Conservation (phyloP, 495 filamentous ascomycete species). For the Massariosphaeria phaeospora region DNA sequence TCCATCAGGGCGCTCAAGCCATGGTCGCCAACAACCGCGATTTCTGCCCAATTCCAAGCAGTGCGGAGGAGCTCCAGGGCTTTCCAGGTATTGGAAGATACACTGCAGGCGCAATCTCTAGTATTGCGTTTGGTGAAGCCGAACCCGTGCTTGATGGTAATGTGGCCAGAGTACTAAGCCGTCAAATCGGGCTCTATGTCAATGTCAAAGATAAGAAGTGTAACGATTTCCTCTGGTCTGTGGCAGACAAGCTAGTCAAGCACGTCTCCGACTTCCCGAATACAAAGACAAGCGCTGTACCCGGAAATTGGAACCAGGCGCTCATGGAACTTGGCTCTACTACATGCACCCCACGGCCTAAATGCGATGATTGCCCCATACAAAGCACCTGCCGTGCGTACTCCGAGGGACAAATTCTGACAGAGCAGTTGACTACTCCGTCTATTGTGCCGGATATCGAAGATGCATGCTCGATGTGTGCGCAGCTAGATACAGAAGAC, state of each 20-base stretch:
- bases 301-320: slow-evolving; percentile 27
- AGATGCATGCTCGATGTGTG: slow-evolving; percentile 14
- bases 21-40: slow-evolving; percentile 2
- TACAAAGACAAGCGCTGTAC: slow-evolving; percentile 1
- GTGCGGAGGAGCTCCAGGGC: slow-evolving; percentile 3
- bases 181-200: slow-evolving; percentile 23
- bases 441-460: slow-evolving; percentile 9
- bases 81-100: slow-evolving; percentile 25
- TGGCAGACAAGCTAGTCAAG: slow-evolving; percentile 17
- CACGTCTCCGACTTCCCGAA: slow-evolving; percentile 7
- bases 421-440: neutral
- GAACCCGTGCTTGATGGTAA: slow-evolving; percentile 26
- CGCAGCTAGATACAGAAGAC: slow-evolving; percentile 23
- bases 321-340: slow-evolving; percentile 30
- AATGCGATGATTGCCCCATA: slow-evolving; percentile 25
- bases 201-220: slow-evolving; percentile 25
- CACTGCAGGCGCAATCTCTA: slow-evolving; percentile 23
- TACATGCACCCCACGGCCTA: slow-evolving; percentile 18
- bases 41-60: slow-evolving; percentile 11
- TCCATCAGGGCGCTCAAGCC: slow-evolving; percentile 16
- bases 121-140: slow-evolving; percentile 25
- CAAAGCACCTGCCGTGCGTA: slow-evolving; percentile 19
- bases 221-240: slow-evolving; percentile 15
- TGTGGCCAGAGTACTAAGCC: slow-evolving; percentile 16
- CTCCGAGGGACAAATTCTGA: slow-evolving; percentile 12